Evolutionary conservation across 1,139 yeast species (phyloP).

Genomic region (Geotrichum citri-aurantii): DNA sequence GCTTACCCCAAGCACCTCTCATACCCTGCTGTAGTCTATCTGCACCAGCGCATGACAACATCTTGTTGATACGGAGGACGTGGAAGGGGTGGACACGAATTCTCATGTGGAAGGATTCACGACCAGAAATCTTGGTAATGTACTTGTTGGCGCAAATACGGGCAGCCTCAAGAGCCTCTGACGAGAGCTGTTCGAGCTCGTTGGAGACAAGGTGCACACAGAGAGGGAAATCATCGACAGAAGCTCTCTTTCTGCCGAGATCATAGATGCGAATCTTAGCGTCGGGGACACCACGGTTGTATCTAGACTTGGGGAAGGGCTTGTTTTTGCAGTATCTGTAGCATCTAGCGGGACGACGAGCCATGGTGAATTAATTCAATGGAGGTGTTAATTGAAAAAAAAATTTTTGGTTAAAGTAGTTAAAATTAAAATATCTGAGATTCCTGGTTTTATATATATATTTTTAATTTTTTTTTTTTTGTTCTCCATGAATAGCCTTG

Average conservation of each 20-base stretch:
- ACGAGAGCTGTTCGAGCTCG: conserved; percentile 98
- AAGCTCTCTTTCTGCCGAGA: conserved; percentile 99
- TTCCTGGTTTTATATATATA: neutral
- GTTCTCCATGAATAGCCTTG: neutral
- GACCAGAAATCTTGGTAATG: conserved; percentile 95
- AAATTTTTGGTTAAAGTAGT: neutral
- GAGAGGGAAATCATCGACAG: conserved; percentile 98
- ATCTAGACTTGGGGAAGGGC: conserved; percentile 99
- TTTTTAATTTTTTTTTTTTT: neutral
- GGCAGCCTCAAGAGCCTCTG: conserved; percentile 99
- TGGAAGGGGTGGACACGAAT: conserved; percentile 99
- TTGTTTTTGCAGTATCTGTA: conserved; percentile 99
- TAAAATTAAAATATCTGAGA: neutral
- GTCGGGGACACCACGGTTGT: conserved; percentile 99
- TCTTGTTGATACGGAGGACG: conserved; percentile 99
- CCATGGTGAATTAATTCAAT: conserved; percentile 60
- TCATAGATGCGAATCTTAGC: conserved; percentile 98
- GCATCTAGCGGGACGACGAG: conserved; percentile 99
- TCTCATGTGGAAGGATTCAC: conserved; percentile 99
- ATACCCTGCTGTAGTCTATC: conserved; percentile 99
- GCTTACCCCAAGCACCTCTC: conserved; percentile 99
- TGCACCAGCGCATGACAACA: conserved; percentile 99
- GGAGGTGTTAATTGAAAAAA: neutral
- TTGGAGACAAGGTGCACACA: conserved; percentile 98
- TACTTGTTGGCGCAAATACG: conserved; percentile 99